Percentiles rank a stretch among this genome's conserved stretches.
Conservation (phyloP, 192 early-diverging fungal species). For the Backusella westeae region DNA sequence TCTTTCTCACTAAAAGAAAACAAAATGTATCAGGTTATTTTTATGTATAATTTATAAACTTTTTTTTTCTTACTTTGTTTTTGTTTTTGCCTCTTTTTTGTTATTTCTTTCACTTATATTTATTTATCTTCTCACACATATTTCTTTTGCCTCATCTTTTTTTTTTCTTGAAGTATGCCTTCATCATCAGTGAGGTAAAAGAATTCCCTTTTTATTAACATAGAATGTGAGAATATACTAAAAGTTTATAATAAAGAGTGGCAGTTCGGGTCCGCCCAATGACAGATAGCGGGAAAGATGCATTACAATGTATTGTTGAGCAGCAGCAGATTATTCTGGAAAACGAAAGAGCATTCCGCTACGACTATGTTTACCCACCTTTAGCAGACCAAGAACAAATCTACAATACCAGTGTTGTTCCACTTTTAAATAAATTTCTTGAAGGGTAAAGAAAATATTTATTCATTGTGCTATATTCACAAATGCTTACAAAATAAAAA, state of each 20-base stretch:
- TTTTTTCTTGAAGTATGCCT: background rate
- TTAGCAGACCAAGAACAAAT: slow-evolving; percentile 52
- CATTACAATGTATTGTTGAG: background rate
- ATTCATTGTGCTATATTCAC: background rate
- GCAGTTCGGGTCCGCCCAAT: background rate
- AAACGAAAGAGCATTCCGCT: slow-evolving; percentile 58
- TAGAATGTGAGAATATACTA: background rate
- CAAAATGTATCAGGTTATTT: slow-evolving; percentile 5
- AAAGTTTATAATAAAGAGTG: background rate
- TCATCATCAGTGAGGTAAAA: slow-evolving; percentile 2
- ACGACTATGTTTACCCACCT: slow-evolving; percentile 66
- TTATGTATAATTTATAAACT: background rate
- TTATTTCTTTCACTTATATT: background rate
- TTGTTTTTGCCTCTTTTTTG: background rate
- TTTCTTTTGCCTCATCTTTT: background rate
- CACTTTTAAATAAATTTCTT: slow-evolving; percentile 62
- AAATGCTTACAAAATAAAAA: background rate
- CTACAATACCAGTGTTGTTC: slow-evolving; percentile 57
- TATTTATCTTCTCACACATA: background rate
- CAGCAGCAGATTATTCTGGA: slow-evolving; percentile 34
- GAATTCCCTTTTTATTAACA: background rate
- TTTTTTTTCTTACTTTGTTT: background rate
- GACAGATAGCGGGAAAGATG: background rate
- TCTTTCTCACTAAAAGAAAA: background rate
- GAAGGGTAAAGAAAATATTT: slow-evolving; percentile 55